A percentile compares a stretch with the other conserved stretches of the same genome.
Evolutionary conservation across 83 land plant species (phyloP).

Genomic region (Picea abies): DNA sequence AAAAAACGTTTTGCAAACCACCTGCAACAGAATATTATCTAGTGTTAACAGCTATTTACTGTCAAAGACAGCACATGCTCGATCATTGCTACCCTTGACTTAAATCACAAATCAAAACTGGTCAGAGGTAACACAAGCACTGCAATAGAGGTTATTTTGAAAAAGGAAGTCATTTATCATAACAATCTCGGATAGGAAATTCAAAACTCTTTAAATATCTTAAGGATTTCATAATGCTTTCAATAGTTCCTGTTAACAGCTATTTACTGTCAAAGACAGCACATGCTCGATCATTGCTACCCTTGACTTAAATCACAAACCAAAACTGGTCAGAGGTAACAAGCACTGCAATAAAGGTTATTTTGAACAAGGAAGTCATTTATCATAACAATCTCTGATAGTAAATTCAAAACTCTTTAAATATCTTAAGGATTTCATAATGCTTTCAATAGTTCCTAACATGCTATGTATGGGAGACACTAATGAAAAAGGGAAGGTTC

Average conservation of each 20-base stretch:
- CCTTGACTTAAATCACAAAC: not conserved
- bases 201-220: not conserved
- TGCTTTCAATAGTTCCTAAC: not conserved
- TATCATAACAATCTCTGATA: not conserved
- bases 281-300: not conserved
- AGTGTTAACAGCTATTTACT: not conserved
- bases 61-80: not conserved
- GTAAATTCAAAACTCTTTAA: not conserved
- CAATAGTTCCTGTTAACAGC: not conserved
- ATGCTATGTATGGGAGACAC: not conserved
- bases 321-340: not conserved
- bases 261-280: not conserved
- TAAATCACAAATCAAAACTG: not conserved
- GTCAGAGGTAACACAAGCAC: not conserved
- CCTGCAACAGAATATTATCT: slow-evolving; percentile 35
- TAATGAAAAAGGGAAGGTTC: not conserved
- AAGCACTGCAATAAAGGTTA: not conserved
- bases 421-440: not conserved
- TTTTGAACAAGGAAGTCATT: not conserved
- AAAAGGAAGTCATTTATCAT: not conserved
- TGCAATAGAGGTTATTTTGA: not conserved
- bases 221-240: not conserved
- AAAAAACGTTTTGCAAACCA: slow-evolving; percentile 94
- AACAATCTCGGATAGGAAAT: not conserved
- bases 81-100: no score